Base-by-base conservation (phyloP, 331 rosid genomes). In the Pyrus hybrid region DNA sequence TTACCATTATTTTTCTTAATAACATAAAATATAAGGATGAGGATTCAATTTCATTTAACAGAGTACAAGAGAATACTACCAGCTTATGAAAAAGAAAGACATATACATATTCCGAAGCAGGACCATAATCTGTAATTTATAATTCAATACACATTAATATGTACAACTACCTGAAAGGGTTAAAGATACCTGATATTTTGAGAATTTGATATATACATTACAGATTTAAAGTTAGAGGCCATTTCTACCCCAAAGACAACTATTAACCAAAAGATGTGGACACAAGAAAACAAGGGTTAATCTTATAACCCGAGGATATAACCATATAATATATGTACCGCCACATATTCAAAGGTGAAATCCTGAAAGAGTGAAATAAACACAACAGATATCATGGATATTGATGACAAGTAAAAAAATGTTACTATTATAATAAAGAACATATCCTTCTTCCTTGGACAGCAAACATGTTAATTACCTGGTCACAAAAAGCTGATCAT, bases 401-500 rank as follows among this genome's bases (percentile, higher is more conserved):
- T 72, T 30, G 51, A 54, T 20, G 30, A 51, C 13, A 16, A 56
- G 29, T 10, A 4, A 65, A 61, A 43, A 41, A 16, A 30, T 28
- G 65, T 62, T 71, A 67, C 45, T 53, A 72, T 37, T 23, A 51
- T 67, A 70, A 74, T 21, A 43, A 33, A 22, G 17, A 35, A 69
- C 35, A 37, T 33, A 53, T 10, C 67, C 11, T 67, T 66, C 7
- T 71, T 67, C 37, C 72, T 53, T 5, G 4, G 3, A 32, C 43
- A 53, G 53, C 13, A 63, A 67, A 37, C n/a, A 76, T 22, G 20
- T n/a, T 47, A 28, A 47, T 71, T 86, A 95, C 99, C 96, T 95
- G 73, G 97, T 95, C 72, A 83, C 97, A 54, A 95, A 95, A 70
- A 87, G 92, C 79, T 90, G 97, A 85, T 92, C 97, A 28, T 95